Evolutionary conservation across 2,329 filamentous ascomycete species (phyloP), one percentile per base, ranked within the genome.

Genomic region (Pestalotiopsis sp.): DNA sequence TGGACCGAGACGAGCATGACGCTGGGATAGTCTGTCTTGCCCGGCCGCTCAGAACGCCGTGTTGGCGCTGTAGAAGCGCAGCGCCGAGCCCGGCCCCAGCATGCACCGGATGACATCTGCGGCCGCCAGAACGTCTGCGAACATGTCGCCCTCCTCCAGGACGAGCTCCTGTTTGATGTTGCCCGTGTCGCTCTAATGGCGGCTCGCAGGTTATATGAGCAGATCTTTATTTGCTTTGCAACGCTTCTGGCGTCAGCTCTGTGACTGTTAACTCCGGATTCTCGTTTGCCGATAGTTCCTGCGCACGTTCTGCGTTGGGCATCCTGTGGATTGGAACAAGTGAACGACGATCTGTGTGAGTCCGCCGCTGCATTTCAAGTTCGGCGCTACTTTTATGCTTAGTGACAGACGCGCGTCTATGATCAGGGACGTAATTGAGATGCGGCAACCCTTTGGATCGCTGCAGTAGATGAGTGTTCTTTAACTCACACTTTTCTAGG

Each of bases 1-100:
- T 79, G 75, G 12, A 81, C 76, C 65, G 77, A 75, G 31, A 76
- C 78, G 11, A 75, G 77, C 84, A 86, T 86, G 23, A 86, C 80
- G 52, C 84, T 76, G 23, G 81, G 79, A 3, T 81, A 76, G 14
- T 78, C 70, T 2, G 78, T 79, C 57, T 74, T 70, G 74, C 20
- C 20, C 20, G 20, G 20, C 20, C 20, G 20, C 20, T 23, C 20
- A 23, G 20, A 23, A 23, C 20, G 80, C 81, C 1, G 81, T 83
- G 68, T 83, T 83, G 11, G 77, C 75, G 67, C 77, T 80, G 65
- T 79, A 77, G 70, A 82, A 83, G 27, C 79, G 77, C 23, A 82
- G 72, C 9, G 73, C 71, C 0, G 80, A 79, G 1, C 70, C 67
- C 0, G 82, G 81, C 2, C 81, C 82, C 1, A 83, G 73, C 72